phyloP scores from a whole-genome alignment of 2,329 filamentous ascomycete genomes.

The Apiospora koreana region DNA sequence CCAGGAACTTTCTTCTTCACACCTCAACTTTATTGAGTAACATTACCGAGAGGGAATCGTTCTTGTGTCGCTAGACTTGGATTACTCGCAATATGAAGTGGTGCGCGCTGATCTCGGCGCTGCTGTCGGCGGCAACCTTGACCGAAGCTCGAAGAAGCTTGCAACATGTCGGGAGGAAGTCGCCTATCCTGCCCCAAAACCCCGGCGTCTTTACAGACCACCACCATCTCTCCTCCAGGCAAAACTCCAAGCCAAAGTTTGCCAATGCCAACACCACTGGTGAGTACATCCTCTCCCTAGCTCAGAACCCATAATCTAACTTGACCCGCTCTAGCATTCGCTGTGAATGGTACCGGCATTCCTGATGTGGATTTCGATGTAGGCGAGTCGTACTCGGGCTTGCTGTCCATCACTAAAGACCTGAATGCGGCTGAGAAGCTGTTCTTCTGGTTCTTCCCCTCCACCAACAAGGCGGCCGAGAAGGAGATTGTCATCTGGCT shows the following conservation, averaged over 20 bases:
- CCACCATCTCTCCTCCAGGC: slow-evolving; percentile 27
- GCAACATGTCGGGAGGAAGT: slow-evolving; percentile 34
- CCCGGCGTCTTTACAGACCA: slow-evolving; percentile 19
- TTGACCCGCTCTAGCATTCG: slow-evolving; percentile 44
- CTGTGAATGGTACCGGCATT: slow-evolving; percentile 60
- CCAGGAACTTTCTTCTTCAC: neutral
- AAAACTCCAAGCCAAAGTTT: slow-evolving; percentile 26
- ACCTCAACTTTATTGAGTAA: neutral
- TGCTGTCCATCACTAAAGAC: slow-evolving; percentile 53
- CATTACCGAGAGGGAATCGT: neutral
- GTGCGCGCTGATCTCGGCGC: slow-evolving; percentile 22
- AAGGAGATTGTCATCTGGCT: slow-evolving; percentile 57
- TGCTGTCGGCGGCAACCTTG: slow-evolving; percentile 25
- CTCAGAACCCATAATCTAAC: neutral
- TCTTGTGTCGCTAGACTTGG: neutral
- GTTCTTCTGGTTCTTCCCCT: slow-evolving; percentile 61
- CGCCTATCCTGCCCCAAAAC: slow-evolving; percentile 13
- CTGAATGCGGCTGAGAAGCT: slow-evolving; percentile 43
- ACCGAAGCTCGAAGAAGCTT: slow-evolving; percentile 25
- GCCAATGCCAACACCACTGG: slow-evolving; percentile 31
- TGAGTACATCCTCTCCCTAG: slow-evolving; percentile 16
- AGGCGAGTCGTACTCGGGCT: slow-evolving; percentile 59
- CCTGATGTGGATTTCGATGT: slow-evolving; percentile 67
- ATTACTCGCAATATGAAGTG: slow-evolving; percentile 24
- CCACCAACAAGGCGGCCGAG: slow-evolving; percentile 40